These are phyloP conservation scores for Vigna radiata DNA, from an alignment of 306 rosid species.

Conservation along the genomic window DNA sequence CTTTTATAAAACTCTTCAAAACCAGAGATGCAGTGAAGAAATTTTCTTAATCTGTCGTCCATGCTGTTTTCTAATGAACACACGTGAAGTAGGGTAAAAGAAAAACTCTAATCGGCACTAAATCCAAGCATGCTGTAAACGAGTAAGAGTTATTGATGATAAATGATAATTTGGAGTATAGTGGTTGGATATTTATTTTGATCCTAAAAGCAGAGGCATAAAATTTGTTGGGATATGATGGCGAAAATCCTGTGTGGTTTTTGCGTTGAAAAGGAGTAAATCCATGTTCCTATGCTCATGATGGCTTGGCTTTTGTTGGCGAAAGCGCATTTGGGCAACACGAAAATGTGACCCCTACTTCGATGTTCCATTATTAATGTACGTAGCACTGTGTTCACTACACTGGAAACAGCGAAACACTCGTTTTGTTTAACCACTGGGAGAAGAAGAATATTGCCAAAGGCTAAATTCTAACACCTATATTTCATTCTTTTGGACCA, in stretches of 20 bases:
- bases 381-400: constrained; percentile 5
- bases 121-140: too few species aligned
- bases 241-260: neutral
- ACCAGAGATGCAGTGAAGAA: neutral
- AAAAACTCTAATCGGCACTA: neutral
- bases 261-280: neutral
- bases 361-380: constrained; percentile 28
- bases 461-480: neutral
- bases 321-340: constrained; percentile 1
- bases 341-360: constrained; percentile 38
- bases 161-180: neutral
- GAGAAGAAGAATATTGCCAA: constrained; percentile 23
- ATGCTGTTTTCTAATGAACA: neutral
- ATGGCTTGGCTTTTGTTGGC: constrained; percentile 9
- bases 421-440: neutral
- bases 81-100: neutral
- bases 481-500: constrained; percentile 14
- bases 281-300: constrained; percentile 14
- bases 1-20: neutral
- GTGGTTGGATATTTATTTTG: neutral
- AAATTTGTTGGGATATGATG: neutral
- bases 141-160: too few species aligned
- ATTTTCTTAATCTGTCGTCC: neutral
- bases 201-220: neutral
- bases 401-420: neutral